Conservation (phyloP, 108 stramenopile species). For the Cylindrotheca fusiformis region DNA sequence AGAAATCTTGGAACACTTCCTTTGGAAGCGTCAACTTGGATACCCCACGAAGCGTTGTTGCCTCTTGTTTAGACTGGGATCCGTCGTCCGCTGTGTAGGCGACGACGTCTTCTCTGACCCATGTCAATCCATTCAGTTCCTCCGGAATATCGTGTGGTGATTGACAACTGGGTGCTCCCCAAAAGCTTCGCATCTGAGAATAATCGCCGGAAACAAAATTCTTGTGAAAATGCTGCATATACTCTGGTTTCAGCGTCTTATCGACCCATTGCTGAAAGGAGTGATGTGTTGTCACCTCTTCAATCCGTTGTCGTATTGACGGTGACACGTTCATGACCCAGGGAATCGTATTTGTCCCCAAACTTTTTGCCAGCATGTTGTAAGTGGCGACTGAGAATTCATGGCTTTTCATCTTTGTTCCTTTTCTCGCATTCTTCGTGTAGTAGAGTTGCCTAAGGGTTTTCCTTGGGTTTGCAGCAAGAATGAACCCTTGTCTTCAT, state of each 20-base stretch:
- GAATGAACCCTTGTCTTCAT: no score
- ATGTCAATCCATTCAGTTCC: conserved; percentile 13
- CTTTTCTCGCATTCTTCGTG: no score
- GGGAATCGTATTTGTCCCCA: conserved; percentile 27
- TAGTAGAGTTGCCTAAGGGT: no score
- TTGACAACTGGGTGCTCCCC: not conserved
- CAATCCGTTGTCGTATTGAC: conserved; percentile 5
- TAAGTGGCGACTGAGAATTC: conserved; percentile 16
- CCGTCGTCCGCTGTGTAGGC: not conserved
- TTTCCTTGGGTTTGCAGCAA: no score
- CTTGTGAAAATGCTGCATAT: conserved; percentile 23
- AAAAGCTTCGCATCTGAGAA: conserved; percentile 17
- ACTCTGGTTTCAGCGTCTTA: conserved; percentile 7
- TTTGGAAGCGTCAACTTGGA: not conserved
- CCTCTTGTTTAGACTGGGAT: not conserved
- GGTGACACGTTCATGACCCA: conserved; percentile 25
- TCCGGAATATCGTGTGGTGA: conserved; percentile 3
- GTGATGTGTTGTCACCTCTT: not conserved
- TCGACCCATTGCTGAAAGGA: conserved; percentile 9
- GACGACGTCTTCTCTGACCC: conserved; percentile 7
- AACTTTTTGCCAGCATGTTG: conserved; percentile 20
- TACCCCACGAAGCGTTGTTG: not conserved
- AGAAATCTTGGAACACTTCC: conserved; percentile 5
- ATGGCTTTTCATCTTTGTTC: not conserved
- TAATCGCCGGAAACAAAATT: conserved; percentile 19